Evolutionary conservation across 345 rosid genomes (phyloP), one percentile per base, ranked within the genome.

Genomic region (Eutrema heterophyllum): DNA sequence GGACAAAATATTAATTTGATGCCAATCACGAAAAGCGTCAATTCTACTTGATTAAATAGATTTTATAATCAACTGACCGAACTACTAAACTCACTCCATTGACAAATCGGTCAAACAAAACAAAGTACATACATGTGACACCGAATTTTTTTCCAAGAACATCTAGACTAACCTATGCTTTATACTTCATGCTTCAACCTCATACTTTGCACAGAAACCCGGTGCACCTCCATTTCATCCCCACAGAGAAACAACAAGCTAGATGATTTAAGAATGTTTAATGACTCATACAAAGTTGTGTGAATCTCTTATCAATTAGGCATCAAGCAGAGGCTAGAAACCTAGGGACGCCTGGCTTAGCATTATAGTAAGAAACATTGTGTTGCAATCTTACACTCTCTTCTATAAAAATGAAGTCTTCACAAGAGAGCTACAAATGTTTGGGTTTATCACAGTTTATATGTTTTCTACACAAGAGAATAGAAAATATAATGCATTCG

Each of bases 81-180:
- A 67, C 27, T 27, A 43, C 73, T 7, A 33, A 56, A 54, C 24
- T 36, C 78, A 38, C 58, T 26, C 0, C 57, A 35, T 9, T 72
- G 45, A 51, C 14, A 72, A 50, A 39, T 16, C 43, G n/a, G 15
- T 13, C 65, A n/a, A 73, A 26, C 49, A 45, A 56, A 64, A 44
- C 21, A 3, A 35, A 45, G 39, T 64, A 21, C 15, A 29, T 44
- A 21, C 45, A 64, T 64, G 46, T 26, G 29, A 14, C 55, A 30
- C 27, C 16, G 33, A 41, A 32, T 16, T 7, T 55, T 52, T 50
- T 27, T 59, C 76, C 10, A 62, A 29, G 53, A 41, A 62, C 61
- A 39, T 72, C 65, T 73, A 73, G 56, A 44, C 73, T 57, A 58
- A 18, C 15, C 38, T 67, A 58, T 26, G 55, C 24, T 39, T 51